Conservation (phyloP, 768 basidiomycete species). For the Lactarius tabidus region DNA sequence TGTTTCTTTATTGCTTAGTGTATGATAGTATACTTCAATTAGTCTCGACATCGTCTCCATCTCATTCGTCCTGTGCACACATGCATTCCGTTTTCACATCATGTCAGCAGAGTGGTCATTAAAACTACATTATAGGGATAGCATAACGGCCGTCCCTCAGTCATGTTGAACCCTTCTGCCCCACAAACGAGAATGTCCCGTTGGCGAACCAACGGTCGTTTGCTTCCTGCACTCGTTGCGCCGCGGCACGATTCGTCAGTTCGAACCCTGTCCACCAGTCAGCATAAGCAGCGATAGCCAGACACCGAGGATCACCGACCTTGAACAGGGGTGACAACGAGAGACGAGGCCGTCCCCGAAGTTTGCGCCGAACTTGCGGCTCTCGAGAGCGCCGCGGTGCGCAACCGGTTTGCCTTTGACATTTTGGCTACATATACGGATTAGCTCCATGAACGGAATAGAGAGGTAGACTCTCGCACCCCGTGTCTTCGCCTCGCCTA, state of each 20-base stretch:
- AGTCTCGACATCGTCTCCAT: neutral
- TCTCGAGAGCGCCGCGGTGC: slow-evolving; percentile 78
- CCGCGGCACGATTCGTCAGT: slow-evolving; percentile 85
- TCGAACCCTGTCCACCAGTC: slow-evolving; percentile 64
- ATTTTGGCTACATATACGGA: slow-evolving; percentile 67
- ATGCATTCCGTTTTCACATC: neutral
- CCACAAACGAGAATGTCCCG: slow-evolving; percentile 77
- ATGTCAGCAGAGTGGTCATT: neutral
- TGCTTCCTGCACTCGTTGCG: slow-evolving; percentile 89
- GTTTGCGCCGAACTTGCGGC: slow-evolving; percentile 55
- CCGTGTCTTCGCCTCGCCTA: slow-evolving; percentile 86
- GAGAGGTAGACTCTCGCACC: slow-evolving; percentile 46
- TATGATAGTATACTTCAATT: slow-evolving; percentile 11
- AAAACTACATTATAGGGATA: slow-evolving; percentile 2
- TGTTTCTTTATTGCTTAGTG: slow-evolving; percentile 10
- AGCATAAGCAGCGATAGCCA: neutral
- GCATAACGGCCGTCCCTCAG: neutral
- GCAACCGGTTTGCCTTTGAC: slow-evolving; percentile 89
- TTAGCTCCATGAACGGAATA: slow-evolving; percentile 11
- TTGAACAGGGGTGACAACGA: slow-evolving; percentile 95
- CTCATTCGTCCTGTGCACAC: neutral
- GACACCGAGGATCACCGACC: slow-evolving; percentile 42
- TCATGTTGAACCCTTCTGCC: slow-evolving; percentile 43
- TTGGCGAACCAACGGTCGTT: slow-evolving; percentile 96
- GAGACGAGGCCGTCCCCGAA: slow-evolving; percentile 86